Conservation (phyloP, 2,329 filamentous ascomycete genomes). For the Scorias spongiosa region DNA sequence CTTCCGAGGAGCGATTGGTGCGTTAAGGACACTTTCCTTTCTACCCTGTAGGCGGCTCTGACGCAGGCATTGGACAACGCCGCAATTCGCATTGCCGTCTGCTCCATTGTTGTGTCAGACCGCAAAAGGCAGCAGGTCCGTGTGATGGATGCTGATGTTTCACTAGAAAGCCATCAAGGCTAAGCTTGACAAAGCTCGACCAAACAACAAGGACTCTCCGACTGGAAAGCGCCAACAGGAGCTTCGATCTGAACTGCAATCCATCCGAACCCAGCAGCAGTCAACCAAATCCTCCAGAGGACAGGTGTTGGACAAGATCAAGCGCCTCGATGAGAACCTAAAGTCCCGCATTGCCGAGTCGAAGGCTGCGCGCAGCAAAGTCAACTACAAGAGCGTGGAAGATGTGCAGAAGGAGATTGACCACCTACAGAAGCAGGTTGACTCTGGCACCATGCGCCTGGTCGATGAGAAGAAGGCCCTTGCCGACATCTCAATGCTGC, state of each 20-base stretch:
- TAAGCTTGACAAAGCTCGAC: conserved; percentile 72
- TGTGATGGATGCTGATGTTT: too few relatives aligned
- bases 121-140: too few relatives aligned
- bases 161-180: conserved; percentile 66
- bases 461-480: conserved; percentile 96
- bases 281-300: conserved; percentile 70
- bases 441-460: conserved; percentile 80
- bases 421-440: conserved; percentile 68
- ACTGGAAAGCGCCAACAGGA: conserved; percentile 71
- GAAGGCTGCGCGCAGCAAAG: conserved; percentile 66
- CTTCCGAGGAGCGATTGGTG: conserved; percentile 48
- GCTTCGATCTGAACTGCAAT: conserved; percentile 64
- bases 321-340: conserved; percentile 76
- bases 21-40: conserved; percentile 1
- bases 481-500: conserved; percentile 63
- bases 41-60: too few relatives aligned
- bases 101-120: too few relatives aligned
- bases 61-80: too few relatives aligned
- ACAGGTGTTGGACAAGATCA: conserved; percentile 75
- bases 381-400: conserved; percentile 73
- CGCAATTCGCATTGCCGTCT: too few relatives aligned
- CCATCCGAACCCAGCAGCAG: conserved; percentile 77
- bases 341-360: conserved; percentile 75
- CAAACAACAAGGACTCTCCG: conserved; percentile 70
- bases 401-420: conserved; percentile 77